These are phyloP conservation scores for Fonsecaea pugnacius DNA, from an alignment of 2,329 filamentous ascomycete species.

Conservation along the genomic window DNA sequence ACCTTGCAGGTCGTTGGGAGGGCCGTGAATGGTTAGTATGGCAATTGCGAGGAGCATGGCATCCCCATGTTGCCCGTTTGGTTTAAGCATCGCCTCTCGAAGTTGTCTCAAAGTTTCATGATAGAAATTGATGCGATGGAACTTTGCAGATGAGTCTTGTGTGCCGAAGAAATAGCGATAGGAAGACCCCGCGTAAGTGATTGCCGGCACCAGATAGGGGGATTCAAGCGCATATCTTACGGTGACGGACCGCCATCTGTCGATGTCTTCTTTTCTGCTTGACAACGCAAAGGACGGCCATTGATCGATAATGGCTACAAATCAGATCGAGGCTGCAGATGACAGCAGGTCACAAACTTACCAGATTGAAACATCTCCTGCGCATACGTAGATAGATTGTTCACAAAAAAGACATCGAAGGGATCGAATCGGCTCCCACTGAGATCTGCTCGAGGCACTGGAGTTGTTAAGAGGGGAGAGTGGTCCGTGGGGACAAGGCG, in stretches of 20 bases:
- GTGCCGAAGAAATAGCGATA: slow-evolving; percentile 26
- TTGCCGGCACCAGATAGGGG: slow-evolving; percentile 23
- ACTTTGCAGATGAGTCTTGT: slow-evolving; percentile 1
- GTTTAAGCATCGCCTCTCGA: slow-evolving; percentile 10
- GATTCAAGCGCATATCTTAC: slow-evolving; percentile 15
- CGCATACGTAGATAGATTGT: slow-evolving; percentile 4
- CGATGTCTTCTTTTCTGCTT: slow-evolving; percentile 19
- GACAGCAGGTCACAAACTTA: slow-evolving; percentile 3
- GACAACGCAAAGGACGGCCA: slow-evolving; percentile 25
- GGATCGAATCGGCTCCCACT: slow-evolving; percentile 18
- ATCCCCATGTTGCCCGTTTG: slow-evolving; percentile 7
- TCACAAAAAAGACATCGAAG: slow-evolving; percentile 20
- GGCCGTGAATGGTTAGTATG: slow-evolving; percentile 22
- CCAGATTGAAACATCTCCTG: slow-evolving; percentile 21
- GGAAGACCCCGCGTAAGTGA: slow-evolving; percentile 23
- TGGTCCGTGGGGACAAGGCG: neutral
- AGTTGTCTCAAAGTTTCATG: slow-evolving; percentile 17
- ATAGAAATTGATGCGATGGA: slow-evolving; percentile 19
- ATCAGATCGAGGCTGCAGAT: slow-evolving; percentile 1
- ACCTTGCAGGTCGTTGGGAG: neutral
- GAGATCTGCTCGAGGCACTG: slow-evolving; percentile 4
- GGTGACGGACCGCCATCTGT: slow-evolving; percentile 20
- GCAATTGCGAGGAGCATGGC: slow-evolving; percentile 24
- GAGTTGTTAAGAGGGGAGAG: neutral
- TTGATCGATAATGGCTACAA: slow-evolving; percentile 23